Percentiles rank a stretch among this genome's conserved stretches.
Conservation (phyloP, 2,329 filamentous ascomycete genomes). For the Neofusicoccum cordaticola region DNA sequence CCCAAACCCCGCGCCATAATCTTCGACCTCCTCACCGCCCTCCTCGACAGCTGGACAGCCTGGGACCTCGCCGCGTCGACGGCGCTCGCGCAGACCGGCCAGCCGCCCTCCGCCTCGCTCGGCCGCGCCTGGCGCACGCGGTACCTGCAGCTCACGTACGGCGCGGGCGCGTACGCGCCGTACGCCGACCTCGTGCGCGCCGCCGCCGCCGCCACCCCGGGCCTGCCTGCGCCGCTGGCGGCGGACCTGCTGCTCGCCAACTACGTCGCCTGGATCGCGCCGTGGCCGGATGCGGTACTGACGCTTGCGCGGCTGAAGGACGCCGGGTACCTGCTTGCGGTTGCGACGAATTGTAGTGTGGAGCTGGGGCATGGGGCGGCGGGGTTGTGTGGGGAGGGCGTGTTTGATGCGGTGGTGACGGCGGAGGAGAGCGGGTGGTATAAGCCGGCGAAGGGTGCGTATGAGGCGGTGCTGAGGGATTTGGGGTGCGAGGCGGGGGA, state of each 20-base stretch:
- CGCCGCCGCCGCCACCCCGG: constrained; percentile 20
- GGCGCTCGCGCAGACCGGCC: background rate
- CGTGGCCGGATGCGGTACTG: background rate
- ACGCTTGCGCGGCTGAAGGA: constrained; percentile 24
- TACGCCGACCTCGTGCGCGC: constrained; percentile 25
- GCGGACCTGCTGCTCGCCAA: constrained; percentile 17
- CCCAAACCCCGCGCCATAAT: constrained; percentile 29
- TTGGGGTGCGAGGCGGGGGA: constrained; percentile 19
- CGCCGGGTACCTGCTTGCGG: constrained; percentile 33
- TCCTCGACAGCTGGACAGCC: constrained; percentile 41
- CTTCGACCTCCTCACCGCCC: constrained; percentile 43
- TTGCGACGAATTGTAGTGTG: constrained; percentile 42
- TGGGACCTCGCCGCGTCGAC: constrained; percentile 29
- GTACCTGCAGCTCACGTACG: constrained; percentile 41
- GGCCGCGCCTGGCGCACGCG: constrained; percentile 33
- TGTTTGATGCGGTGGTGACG: constrained; percentile 37
- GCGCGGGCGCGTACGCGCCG: constrained; percentile 31
- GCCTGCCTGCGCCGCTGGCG: background rate
- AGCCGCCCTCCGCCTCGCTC: background rate
- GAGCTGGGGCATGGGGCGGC: constrained; percentile 26
- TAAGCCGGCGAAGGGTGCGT: constrained; percentile 37
- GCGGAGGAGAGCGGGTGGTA: constrained; percentile 43
- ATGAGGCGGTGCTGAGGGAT: constrained; percentile 29
- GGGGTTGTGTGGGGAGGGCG: constrained; percentile 8
- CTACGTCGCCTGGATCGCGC: background rate